Conservation (phyloP, 1,139 yeast species). For the Kodamaea sp. region DNA sequence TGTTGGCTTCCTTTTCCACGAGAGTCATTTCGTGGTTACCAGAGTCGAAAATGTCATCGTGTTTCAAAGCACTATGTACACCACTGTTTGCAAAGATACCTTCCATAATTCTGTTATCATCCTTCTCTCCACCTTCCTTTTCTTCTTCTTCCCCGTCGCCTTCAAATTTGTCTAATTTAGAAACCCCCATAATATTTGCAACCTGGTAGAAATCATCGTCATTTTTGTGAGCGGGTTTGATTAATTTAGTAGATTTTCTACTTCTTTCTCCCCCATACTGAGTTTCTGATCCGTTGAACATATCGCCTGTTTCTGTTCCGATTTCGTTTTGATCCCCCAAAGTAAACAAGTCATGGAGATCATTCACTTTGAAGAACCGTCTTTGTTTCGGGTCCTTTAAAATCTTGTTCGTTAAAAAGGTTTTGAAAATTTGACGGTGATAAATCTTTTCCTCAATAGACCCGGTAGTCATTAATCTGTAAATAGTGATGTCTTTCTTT, state of each 20-base stretch:
- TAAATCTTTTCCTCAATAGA: slow-evolving; percentile 95
- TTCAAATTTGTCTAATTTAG: slow-evolving; percentile 52
- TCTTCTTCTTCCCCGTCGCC: slow-evolving; percentile 38
- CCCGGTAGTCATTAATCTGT: slow-evolving; percentile 90
- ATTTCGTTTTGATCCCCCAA: slow-evolving; percentile 73
- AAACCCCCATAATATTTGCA: slow-evolving; percentile 54
- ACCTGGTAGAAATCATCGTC: slow-evolving; percentile 60
- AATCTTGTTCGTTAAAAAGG: slow-evolving; percentile 88
- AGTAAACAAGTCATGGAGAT: slow-evolving; percentile 84
- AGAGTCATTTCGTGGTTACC: slow-evolving; percentile 50
- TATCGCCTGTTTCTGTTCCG: slow-evolving; percentile 66
- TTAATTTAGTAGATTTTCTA: slow-evolving; percentile 26
- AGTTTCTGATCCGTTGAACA: slow-evolving; percentile 57
- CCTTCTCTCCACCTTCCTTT: slow-evolving; percentile 30
- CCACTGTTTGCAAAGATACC: slow-evolving; percentile 74
- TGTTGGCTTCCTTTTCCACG: slow-evolving; percentile 73
- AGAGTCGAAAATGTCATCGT: slow-evolving; percentile 72
- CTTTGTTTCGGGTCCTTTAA: slow-evolving; percentile 94
- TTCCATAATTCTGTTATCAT: slow-evolving; percentile 67
- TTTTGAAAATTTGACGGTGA: slow-evolving; percentile 95
- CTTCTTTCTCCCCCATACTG: slow-evolving; percentile 26
- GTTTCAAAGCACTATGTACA: slow-evolving; percentile 74
- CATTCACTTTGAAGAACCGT: slow-evolving; percentile 88
- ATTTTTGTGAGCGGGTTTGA: slow-evolving; percentile 31
- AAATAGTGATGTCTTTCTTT: slow-evolving; percentile 88